These are phyloP conservation scores for Diaporthe citriasiana DNA, from an alignment of 2,329 filamentous ascomycete genomes.

Conservation along the genomic window DNA sequence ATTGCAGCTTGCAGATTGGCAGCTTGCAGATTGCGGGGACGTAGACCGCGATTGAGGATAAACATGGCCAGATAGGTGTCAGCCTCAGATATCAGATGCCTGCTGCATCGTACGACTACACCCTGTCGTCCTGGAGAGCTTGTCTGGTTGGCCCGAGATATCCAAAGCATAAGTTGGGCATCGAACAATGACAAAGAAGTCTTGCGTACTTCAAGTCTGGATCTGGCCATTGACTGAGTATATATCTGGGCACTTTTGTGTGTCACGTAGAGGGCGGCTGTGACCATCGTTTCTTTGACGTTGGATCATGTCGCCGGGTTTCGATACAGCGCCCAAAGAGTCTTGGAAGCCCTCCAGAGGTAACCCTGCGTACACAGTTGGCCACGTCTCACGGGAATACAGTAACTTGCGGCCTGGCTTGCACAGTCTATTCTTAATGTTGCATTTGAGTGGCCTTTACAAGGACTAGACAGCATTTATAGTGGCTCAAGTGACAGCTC, in stretches of 20 bases:
- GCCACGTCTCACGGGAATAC: neutral
- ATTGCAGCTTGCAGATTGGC: slow-evolving; percentile 15
- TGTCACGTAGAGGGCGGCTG: neutral
- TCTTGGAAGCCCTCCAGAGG: neutral
- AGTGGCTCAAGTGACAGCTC: neutral
- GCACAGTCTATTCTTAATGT: neutral
- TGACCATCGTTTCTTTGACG: neutral
- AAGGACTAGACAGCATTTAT: neutral
- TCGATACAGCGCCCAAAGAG: neutral
- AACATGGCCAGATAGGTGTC: slow-evolving; percentile 18
- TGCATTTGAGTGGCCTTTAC: neutral
- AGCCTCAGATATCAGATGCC: slow-evolving; percentile 23
- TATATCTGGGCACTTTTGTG: neutral
- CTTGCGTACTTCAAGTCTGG: neutral
- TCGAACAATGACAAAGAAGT: slow-evolving; percentile 14
- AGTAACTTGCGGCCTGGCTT: neutral
- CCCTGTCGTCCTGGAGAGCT: neutral
- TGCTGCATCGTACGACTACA: slow-evolving; percentile 35
- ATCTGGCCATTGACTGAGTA: neutral
- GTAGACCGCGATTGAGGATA: neutral
- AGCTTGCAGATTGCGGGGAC: slow-evolving; percentile 14
- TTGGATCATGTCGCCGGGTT: neutral
- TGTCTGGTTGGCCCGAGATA: slow-evolving; percentile 29
- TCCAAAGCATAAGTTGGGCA: neutral
- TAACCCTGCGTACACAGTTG: neutral